Conservation (phyloP, 352 stramenopile species). For the Phytopythium montanum region DNA sequence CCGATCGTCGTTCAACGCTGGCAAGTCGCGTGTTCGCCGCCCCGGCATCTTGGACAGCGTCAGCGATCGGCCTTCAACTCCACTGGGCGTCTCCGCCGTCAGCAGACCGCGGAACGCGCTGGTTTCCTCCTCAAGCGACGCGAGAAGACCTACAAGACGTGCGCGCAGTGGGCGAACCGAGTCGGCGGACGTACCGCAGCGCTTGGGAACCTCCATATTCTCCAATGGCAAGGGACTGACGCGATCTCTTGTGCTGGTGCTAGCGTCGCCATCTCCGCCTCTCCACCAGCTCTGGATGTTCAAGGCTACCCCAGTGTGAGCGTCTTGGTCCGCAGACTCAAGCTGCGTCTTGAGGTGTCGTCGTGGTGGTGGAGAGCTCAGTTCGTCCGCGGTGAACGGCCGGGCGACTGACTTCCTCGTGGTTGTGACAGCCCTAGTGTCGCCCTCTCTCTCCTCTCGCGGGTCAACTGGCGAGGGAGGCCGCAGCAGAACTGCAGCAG, state of each 20-base stretch:
- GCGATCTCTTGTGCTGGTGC: background rate
- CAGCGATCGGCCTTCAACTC: background rate
- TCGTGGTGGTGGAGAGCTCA: background rate
- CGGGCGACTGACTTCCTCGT: background rate
- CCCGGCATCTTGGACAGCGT: background rate
- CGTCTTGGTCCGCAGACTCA: background rate
- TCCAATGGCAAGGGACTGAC: background rate
- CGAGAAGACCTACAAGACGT: slow-evolving; percentile 56
- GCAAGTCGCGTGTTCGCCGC: background rate
- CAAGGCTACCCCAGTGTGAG: background rate
- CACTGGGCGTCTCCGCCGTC: background rate
- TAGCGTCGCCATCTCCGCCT: background rate
- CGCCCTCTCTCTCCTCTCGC: background rate
- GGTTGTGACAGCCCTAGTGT: background rate
- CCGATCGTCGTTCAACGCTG: background rate
- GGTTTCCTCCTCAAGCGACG: slow-evolving; percentile 69
- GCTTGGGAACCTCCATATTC: background rate
- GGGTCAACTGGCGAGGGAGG: background rate
- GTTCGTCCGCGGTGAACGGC: slow-evolving; percentile 3
- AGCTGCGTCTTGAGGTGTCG: too few species aligned
- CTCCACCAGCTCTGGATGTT: slow-evolving; percentile 7
- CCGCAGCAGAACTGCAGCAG: background rate
- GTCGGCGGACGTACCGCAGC: slow-evolving; percentile 1
- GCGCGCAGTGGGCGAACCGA: slow-evolving; percentile 40
- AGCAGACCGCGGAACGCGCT: slow-evolving; percentile 23